Evolutionary conservation across 31 red algal species (phyloP).

Genomic region (Endocladia muricata): DNA sequence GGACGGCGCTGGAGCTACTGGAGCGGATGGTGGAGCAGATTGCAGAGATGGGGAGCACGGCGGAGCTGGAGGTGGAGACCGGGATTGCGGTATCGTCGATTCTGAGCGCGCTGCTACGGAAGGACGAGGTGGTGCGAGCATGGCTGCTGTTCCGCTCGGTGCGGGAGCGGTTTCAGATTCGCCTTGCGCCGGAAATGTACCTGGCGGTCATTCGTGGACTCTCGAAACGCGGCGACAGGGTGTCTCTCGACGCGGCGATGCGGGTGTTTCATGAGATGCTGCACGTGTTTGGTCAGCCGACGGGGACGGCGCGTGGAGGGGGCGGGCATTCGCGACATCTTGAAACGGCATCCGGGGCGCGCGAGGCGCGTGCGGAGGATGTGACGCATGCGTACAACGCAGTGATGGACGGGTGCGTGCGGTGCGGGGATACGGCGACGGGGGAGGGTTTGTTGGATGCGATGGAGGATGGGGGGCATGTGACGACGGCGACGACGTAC

Average conservation of each 20-base stretch:
- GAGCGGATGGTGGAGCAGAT: background rate
- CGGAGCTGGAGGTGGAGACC: conserved; percentile 10
- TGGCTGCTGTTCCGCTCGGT: conserved; percentile 10
- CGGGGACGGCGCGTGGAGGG: background rate
- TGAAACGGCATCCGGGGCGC: background rate
- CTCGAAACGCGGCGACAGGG: background rate
- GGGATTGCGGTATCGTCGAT: conserved; percentile 22
- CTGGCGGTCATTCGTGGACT: conserved; percentile 20
- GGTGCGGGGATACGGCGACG: background rate
- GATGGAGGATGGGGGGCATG: conserved; percentile 7
- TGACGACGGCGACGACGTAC: conserved; percentile 5
- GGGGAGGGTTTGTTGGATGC: conserved; percentile 1
- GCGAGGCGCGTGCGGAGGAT: conserved; percentile 4
- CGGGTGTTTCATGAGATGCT: conserved; percentile 21
- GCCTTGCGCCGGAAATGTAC: conserved; percentile 14
- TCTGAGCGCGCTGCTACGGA: conserved; percentile 9
- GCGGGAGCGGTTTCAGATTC: background rate
- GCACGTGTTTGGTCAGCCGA: background rate
- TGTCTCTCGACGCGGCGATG: background rate
- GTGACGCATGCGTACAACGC: conserved; percentile 10
- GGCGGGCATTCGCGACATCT: background rate
- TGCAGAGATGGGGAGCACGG: background rate
- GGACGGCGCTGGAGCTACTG: conserved; percentile 2
- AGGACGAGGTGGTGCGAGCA: conserved; percentile 11
- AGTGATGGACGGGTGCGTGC: conserved; percentile 19